Percentiles rank a stretch among this genome's conserved stretches.
Conservation (phyloP, 345 rosid species). For the Balakata baccata region DNA sequence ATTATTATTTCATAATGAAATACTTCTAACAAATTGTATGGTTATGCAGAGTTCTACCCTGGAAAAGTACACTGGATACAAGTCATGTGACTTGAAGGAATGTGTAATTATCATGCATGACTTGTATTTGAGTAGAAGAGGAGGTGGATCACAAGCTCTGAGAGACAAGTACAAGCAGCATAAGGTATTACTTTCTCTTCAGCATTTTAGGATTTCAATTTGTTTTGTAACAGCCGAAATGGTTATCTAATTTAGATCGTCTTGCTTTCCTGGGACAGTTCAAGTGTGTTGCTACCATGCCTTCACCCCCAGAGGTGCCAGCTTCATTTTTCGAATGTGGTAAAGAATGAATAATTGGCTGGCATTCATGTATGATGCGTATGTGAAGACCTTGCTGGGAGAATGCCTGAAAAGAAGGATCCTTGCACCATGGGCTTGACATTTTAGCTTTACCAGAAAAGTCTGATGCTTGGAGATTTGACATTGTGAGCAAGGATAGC, state of each 20-base stretch:
- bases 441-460: neutral
- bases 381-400: neutral
- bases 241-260: neutral
- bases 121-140: slow-evolving; percentile 52
- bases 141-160: slow-evolving; percentile 49
- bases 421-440: neutral
- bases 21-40: neutral
- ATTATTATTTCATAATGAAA: slow-evolving; percentile 5
- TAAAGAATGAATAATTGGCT: slow-evolving; percentile 14
- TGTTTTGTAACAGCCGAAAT: neutral
- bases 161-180: slow-evolving; percentile 71
- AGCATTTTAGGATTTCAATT: neutral
- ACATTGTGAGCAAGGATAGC: neutral
- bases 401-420: neutral
- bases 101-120: slow-evolving; percentile 56
- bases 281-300: slow-evolving; percentile 57
- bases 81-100: slow-evolving; percentile 46
- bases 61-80: slow-evolving; percentile 48
- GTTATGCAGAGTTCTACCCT: slow-evolving; percentile 44
- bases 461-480: neutral
- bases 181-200: slow-evolving; percentile 37
- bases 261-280: slow-evolving; percentile 41
- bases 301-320: slow-evolving; percentile 56
- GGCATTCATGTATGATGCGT: neutral
- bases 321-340: slow-evolving; percentile 43